A percentile compares a stretch with the other conserved stretches of the same genome.
Evolutionary conservation across 2,329 filamentous ascomycete species (phyloP).

Genomic region (Epichloe coenophiala): DNA sequence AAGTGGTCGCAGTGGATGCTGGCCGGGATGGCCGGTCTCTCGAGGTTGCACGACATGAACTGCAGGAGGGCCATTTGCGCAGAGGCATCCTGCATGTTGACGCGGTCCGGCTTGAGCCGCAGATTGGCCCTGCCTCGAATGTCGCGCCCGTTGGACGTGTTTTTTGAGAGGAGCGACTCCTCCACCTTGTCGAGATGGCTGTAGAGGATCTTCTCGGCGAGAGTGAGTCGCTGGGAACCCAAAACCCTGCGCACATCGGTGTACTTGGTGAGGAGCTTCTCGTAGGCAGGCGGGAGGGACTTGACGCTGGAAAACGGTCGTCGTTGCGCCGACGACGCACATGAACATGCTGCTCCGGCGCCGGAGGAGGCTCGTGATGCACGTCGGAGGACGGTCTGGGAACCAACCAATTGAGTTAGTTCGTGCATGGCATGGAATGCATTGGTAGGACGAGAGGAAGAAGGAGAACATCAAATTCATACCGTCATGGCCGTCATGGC

Average conservation of each 20-base stretch:
- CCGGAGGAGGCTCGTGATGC: slow-evolving; percentile 15
- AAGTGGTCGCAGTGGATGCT: slow-evolving; percentile 99
- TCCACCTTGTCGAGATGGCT: slow-evolving; percentile 84
- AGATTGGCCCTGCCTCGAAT: slow-evolving; percentile 83
- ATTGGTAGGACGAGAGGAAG: not conserved
- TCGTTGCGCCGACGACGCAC: slow-evolving; percentile 9
- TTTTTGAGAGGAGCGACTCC: slow-evolving; percentile 67
- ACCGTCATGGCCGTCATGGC: slow-evolving; percentile 35
- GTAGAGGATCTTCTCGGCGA: slow-evolving; percentile 97
- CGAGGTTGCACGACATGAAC: slow-evolving; percentile 94
- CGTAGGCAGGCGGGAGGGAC: slow-evolving; percentile 56
- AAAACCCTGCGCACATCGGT: slow-evolving; percentile 62
- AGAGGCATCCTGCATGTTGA: slow-evolving; percentile 98
- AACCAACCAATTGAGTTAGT: not conserved
- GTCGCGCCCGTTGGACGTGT: slow-evolving; percentile 70
- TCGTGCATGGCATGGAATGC: not conserved
- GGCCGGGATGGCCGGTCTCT: slow-evolving; percentile 80
- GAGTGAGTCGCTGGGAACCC: slow-evolving; percentile 54
- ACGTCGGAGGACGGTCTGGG: slow-evolving; percentile 25
- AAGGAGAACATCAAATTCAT: slow-evolving; percentile 6
- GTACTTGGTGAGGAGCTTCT: slow-evolving; percentile 66
- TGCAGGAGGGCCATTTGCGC: slow-evolving; percentile 97
- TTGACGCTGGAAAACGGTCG: slow-evolving; percentile 26
- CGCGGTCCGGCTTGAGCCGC: slow-evolving; percentile 92
- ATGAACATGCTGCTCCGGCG: slow-evolving; percentile 7